A percentile compares a stretch with the other conserved stretches of the same genome.
Evolutionary conservation across 768 basidiomycete genomes (phyloP).

Genomic region (Mrakia frigida): DNA sequence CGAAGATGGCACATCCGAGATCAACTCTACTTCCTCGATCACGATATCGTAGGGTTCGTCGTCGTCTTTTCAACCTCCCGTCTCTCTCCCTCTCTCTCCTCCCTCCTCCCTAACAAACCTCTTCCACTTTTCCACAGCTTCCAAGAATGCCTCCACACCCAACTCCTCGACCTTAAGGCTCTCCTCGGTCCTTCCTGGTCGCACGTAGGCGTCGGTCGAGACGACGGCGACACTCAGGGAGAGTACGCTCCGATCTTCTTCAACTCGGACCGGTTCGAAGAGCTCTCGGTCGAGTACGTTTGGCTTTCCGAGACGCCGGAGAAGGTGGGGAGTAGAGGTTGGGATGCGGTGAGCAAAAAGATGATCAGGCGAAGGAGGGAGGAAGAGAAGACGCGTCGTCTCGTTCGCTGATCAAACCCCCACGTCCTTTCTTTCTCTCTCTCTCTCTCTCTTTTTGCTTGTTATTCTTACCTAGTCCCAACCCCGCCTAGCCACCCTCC

Average conservation of each 20-base stretch:
- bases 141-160: conserved; percentile 52
- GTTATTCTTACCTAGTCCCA: no score
- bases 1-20: conserved; percentile 28
- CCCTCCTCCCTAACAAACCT: not conserved
- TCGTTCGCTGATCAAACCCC: not conserved
- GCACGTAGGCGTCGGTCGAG: conserved; percentile 61
- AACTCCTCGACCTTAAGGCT: conserved; percentile 55
- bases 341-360: conserved; percentile 25
- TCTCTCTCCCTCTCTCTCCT: not conserved
- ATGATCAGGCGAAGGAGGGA: no score
- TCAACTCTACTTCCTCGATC: conserved; percentile 4
- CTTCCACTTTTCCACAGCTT: conserved; percentile 16
- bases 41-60: conserved; percentile 28
- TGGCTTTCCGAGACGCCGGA: conserved; percentile 21
- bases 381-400: no score
- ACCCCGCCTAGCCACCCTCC: conserved; percentile 21
- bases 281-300: not conserved
- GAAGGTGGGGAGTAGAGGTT: conserved; percentile 18
- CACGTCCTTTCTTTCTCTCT: not conserved
- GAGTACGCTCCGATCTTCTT: conserved; percentile 64
- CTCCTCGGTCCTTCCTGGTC: conserved; percentile 56
- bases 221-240: conserved; percentile 55
- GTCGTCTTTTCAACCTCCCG: not conserved
- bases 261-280: conserved; percentile 10
- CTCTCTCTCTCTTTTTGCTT: no score